Base-by-base conservation (phyloP, 345 rosid genomes). In the Melaleuca alternifolia region DNA sequence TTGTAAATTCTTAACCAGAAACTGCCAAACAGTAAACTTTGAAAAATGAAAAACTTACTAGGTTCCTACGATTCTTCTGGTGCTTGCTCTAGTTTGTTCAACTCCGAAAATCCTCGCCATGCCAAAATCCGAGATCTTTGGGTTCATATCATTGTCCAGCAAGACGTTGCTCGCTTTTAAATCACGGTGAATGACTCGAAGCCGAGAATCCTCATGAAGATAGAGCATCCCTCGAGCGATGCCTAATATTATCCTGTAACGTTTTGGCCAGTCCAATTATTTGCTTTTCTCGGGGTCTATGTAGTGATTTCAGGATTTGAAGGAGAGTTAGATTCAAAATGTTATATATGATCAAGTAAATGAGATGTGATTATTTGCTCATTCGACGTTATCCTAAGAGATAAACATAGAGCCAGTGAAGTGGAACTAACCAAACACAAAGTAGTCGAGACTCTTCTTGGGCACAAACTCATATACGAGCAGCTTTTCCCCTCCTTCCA, bases 71-170 rank as follows among this genome's bases (percentile, higher is more conserved):
- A 87, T 23, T 83, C 62, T 87, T 6, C 3, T 24, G 1, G 90
- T 87, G 21, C 30, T 51, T 7, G 11, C 85, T 14, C 57, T 75
- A 11, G 89, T 85, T 81, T 90, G 87, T 61, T 88, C 86, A 10
- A 30, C 48, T 8, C 28, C 82, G 6, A 88, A 84, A 9, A 88
- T 75, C 24, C 85, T 88, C 0, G 91, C 85, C 56, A 82, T 54
- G 83, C 90, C 91, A 85, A 90, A 90, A 85, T 90, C 90, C 5
- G 88, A 52, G 24, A 90, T 90, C 51, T 90, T 90, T 15, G 91
- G 91, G 41, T 82, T 88, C 89, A 88, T 90, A 3, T 86, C 50
- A 5, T 54, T 84, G 28, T 88, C 89, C 52, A 86, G 37, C 54
- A 89, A 61, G 65, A 89, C 48, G 3, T 89, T 89, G 79, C 88